Base-by-base conservation (phyloP, 176 grass and related monocot species). In the Eremochloa ophiuroides region DNA sequence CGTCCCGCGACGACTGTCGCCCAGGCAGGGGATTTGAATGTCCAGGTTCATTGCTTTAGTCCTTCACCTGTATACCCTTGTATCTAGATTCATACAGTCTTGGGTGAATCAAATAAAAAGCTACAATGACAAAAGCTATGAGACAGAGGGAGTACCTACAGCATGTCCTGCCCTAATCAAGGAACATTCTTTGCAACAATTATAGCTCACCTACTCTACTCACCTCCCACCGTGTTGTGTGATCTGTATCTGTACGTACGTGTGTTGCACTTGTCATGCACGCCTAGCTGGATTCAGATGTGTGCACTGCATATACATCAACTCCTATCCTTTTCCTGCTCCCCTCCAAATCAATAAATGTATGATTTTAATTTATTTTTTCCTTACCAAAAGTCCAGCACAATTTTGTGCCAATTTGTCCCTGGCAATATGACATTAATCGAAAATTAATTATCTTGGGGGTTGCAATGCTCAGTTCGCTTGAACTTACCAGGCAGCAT, bases 141-240 rank as follows among this genome's bases (percentile, higher is more conserved):
- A n/a, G n/a, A n/a, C n/a, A n/a, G n/a, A n/a, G n/a, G n/a, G 28
- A 6, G 23, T 59, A 59, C 44, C 4, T 1, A 4, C 33, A 65
- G 8, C 68, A 72, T 26, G n/a, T 17, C 55, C 72, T 56, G n/a
- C 68, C 33, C 67, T 81, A 60, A 67, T 66, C 28, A 44, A 75
- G 61, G 70, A 62, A 76, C 85, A 87, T 76, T 87, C 85, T 75
- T 87, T 10, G 39, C 38, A 48, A 50, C 62, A 60, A 62, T 81
- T 81, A 87, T 81, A 40, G 46, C 29, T 69, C 78, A 86, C 84
- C 84, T 0, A 80, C 84, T 86, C 37, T 48, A 39, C 22, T 75
- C 50, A 38, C 28, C 39, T 44, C 64, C 40, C 37, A 61, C 62
- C 85, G n/a, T n/a, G n/a, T n/a, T n/a, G 29, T 50, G 60, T 60